Evolutionary conservation across 1,139 yeast genomes (phyloP).

Genomic region (Geotrichum restrictum): DNA sequence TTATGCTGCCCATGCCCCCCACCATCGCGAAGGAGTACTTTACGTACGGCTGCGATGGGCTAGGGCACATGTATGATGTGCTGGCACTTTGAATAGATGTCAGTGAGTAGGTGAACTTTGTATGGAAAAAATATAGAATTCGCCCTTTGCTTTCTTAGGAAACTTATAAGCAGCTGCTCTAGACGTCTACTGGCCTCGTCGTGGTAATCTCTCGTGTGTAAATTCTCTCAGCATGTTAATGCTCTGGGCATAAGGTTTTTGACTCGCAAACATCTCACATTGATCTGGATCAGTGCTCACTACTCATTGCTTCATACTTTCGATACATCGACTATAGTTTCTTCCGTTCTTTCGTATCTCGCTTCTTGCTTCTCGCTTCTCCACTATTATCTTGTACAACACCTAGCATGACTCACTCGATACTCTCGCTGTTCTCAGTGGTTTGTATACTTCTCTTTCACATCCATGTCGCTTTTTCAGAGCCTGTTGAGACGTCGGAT

Average conservation of each 20-base stretch:
- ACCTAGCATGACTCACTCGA: not conserved
- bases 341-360: not conserved
- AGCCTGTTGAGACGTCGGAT: not conserved
- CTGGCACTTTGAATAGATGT: slow-evolving; percentile 17
- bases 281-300: not conserved
- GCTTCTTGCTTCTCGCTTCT: no score
- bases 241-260: no score
- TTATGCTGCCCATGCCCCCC: slow-evolving; percentile 1
- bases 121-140: no score
- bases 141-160: no score
- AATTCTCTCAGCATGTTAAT: no score
- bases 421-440: not conserved
- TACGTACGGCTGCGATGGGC: not conserved
- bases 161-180: no score
- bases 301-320: no score
- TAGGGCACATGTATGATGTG: slow-evolving; percentile 9
- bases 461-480: no score
- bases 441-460: not conserved
- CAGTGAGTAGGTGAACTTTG: no score
- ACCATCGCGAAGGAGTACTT: not conserved
- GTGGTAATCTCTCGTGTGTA: no score
- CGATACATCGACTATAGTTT: not conserved
- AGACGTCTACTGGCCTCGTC: no score
- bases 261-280: not conserved
- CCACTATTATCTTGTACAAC: no score